phyloP scores from a whole-genome alignment of 1,284 basidiomycete species.

The Vanrija humicola region DNA sequence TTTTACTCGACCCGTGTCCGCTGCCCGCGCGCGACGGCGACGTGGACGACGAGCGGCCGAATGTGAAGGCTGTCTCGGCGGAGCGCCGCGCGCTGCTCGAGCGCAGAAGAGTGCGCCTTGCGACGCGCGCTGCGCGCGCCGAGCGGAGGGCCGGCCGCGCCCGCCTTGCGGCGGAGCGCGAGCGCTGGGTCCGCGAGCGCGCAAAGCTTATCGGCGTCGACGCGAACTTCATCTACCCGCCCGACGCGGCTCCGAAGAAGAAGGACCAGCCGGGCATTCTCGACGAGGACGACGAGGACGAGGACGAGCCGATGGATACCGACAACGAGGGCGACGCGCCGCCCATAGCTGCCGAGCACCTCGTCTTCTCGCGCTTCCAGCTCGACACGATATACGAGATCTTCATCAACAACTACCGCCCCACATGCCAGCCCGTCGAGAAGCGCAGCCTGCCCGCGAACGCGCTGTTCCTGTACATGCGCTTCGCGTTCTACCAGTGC shows the following conservation, averaged over 20 bases:
- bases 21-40: neutral
- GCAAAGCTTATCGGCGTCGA: slow-evolving; percentile 32
- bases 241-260: slow-evolving; percentile 32
- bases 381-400: slow-evolving; percentile 75
- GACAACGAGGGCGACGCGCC: slow-evolving; percentile 50
- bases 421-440: slow-evolving; percentile 50
- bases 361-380: slow-evolving; percentile 78
- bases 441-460: slow-evolving; percentile 75
- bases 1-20: slow-evolving; percentile 58
- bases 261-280: slow-evolving; percentile 49
- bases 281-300: slow-evolving; percentile 1
- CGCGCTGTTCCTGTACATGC: slow-evolving; percentile 73
- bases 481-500: slow-evolving; percentile 79
- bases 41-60: slow-evolving; percentile 1
- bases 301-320: slow-evolving; percentile 35
- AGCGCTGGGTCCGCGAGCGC: slow-evolving; percentile 56
- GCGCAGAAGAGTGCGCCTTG: slow-evolving; percentile 58
- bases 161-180: slow-evolving; percentile 56
- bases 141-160: slow-evolving; percentile 56
- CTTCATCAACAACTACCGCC: slow-evolving; percentile 68
- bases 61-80: neutral
- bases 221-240: slow-evolving; percentile 25
- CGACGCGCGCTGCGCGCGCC: slow-evolving; percentile 53
- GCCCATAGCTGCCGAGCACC: slow-evolving; percentile 63
- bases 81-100: slow-evolving; percentile 49